Evolutionary conservation across 345 rosid genomes (phyloP).

Genomic region (Populus pruinosa): DNA sequence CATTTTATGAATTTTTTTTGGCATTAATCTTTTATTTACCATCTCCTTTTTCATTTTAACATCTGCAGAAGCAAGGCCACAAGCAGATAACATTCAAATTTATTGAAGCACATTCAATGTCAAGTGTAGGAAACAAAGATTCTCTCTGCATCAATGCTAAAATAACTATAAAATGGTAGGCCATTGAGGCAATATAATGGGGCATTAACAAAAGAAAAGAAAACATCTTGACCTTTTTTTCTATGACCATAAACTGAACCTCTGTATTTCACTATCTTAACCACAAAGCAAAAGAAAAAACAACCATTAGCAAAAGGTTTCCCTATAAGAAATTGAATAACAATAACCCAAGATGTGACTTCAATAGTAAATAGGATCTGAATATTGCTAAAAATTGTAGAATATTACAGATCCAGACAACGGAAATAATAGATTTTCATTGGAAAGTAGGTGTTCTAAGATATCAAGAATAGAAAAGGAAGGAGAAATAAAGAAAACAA

Average conservation of each 20-base stretch:
- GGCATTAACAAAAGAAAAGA: not conserved
- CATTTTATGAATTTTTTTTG: conserved; percentile 46
- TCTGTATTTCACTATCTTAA: not conserved
- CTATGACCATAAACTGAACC: not conserved
- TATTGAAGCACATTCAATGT: conserved; percentile 20
- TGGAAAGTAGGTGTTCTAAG: too few relatives aligned
- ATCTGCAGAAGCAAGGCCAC: conserved; percentile 62
- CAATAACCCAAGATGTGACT: too few relatives aligned
- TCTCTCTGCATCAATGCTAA: conserved; percentile 11
- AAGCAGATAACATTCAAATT: conserved; percentile 37
- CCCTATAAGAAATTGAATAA: not conserved
- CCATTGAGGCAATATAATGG: not conserved
- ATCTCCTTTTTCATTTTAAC: conserved; percentile 50
- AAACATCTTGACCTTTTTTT: not conserved
- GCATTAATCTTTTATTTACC: conserved; percentile 43
- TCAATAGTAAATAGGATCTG: too few relatives aligned
- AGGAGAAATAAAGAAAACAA: not conserved
- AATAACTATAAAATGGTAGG: conserved; percentile 4
- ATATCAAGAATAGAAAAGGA: not conserved
- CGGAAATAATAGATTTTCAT: too few relatives aligned
- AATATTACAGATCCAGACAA: too few relatives aligned
- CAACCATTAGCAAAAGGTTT: not conserved
- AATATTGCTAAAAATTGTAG: too few relatives aligned
- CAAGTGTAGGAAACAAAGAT: conserved; percentile 16
- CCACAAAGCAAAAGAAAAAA: not conserved